These are phyloP conservation scores for Coemansia sp. DNA, from an alignment of 192 early-diverging fungal species.

Conservation along the genomic window DNA sequence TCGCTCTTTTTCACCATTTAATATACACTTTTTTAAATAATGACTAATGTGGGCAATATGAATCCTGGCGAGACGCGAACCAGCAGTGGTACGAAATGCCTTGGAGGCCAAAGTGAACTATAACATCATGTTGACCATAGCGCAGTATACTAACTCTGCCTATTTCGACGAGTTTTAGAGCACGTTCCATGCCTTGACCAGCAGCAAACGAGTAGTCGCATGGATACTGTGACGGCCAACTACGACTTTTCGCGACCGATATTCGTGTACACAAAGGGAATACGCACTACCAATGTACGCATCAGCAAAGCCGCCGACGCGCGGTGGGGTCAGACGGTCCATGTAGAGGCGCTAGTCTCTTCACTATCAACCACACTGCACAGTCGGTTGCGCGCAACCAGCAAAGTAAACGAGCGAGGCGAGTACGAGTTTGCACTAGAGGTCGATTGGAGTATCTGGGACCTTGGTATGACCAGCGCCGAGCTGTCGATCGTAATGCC, in stretches of 20 bases:
- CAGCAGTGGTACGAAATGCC: background rate
- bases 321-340: conserved; percentile 20
- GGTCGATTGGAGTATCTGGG: conserved; percentile 50
- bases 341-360: conserved; percentile 19
- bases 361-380: conserved; percentile 44
- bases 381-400: conserved; percentile 22
- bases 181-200: conserved; percentile 7
- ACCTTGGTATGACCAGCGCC: conserved; percentile 44
- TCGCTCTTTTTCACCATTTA: background rate
- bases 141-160: background rate
- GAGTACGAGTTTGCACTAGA: conserved; percentile 28
- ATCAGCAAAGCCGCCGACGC: conserved; percentile 21
- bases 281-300: conserved; percentile 43
- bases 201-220: conserved; percentile 26
- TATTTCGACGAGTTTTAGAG: background rate
- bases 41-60: background rate
- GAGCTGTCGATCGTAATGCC: conserved; percentile 33
- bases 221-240: conserved; percentile 20
- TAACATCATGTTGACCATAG: background rate
- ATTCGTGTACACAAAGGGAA: conserved; percentile 23
- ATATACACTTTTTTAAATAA: background rate
- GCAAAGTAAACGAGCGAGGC: conserved; percentile 10
- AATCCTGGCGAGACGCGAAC: background rate
- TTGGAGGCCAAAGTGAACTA: background rate
- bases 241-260: conserved; percentile 29